Base-by-base conservation (phyloP, 345 rosid genomes). In the Citrus reticulata region DNA sequence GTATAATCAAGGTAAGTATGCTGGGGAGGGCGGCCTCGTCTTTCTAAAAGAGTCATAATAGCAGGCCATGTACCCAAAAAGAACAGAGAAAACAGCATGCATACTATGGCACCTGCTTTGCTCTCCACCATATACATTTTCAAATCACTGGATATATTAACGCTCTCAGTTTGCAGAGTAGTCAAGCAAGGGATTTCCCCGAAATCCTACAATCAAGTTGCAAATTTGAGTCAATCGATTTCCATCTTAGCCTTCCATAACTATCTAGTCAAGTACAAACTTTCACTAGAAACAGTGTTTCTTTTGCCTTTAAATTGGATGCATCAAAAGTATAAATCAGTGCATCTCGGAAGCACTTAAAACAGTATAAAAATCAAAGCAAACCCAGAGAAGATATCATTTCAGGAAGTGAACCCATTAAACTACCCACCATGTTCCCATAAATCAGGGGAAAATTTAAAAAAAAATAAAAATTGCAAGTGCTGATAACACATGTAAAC, bases 1-100 rank as follows among this genome's bases (percentile, higher is more conserved):
- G 97, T 86, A 67, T 91, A 95, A 86, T 95, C 97, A 22, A 93
- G 97, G 80, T 90, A 95, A 75, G 97, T 93, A 68, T 95, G 97
- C 70, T 93, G 98, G 75, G 98, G 98, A 72, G 91, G 97, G 27
- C 97, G 93, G 3, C 97, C 98, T 32, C 94, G 86, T 61, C 97
- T 80, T 82, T 95, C 97, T 9, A 95, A 87, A 13, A 92, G 91
- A 74, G 94, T 89, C 80, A 95, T 51, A 51, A 93, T 17, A 77
- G 94, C 98, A 75, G 97, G 98, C 95, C 95, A 95, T 76, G 97
- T 93, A 29, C 98, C 97, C 76, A 95, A 78, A 83, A 90, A 92
- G 69, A 90, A 72, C 49, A 95, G 83, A 66, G 95, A 85, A 7
- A 93, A 82, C 66, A 89, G 73, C 91, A 93, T 88, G 71, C 98